Base-by-base conservation (phyloP, 331 rosid species). In the Erythrophleum ivorense region DNA sequence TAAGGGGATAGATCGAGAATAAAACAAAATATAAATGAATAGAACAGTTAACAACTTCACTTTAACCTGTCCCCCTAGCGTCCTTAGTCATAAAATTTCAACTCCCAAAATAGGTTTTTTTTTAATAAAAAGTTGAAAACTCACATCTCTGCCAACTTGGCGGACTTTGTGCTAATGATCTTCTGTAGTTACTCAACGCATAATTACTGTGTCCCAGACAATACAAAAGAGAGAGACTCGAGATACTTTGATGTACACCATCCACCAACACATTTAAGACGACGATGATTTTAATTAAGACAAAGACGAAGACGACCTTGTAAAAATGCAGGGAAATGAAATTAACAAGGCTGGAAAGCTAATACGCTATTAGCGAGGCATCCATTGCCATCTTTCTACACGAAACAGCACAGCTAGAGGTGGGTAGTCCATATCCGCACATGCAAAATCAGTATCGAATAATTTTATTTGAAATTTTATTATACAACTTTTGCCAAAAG, bases 391-490 rank as follows among this genome's bases (percentile, higher is more conserved):
- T 63, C 45, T 63, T 63, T 34, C 45, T 13, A 63, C 45, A 63
- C n/a, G 41, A 34, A 58, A 75, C 53, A 76, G 34, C 57, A 36
- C 1, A 60, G 41, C 67, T 38, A 29, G 40, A 60, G 67, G 9
- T 60, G 67, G 67, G 72, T 29, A 8, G 21, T 33, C 13, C 40
- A 71, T 31, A 73, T 53, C 64, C 55, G 50, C 69, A 45, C n/a
- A 71, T 21, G 60, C 76, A 81, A 83, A 76, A 82, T 82, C 34
- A 36, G 78, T 48, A 74, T 45, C 14, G 29, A 59, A 63, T 69
- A 33, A 43, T 71, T 79, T 60, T 84, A 77, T 54, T 24, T 52
- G 31, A 16, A 83, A 58, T 64, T 48, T 79, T 38, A 60, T 11
- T 57, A 9, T 84, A 81, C 67, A 70, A 67, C 81, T 73, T 82